Percentiles rank a stretch among this genome's conserved stretches.
These are phyloP conservation scores for Pulicaria dysenterica DNA, from an alignment of 129 eudicot genomes.

Conservation along the genomic window DNA sequence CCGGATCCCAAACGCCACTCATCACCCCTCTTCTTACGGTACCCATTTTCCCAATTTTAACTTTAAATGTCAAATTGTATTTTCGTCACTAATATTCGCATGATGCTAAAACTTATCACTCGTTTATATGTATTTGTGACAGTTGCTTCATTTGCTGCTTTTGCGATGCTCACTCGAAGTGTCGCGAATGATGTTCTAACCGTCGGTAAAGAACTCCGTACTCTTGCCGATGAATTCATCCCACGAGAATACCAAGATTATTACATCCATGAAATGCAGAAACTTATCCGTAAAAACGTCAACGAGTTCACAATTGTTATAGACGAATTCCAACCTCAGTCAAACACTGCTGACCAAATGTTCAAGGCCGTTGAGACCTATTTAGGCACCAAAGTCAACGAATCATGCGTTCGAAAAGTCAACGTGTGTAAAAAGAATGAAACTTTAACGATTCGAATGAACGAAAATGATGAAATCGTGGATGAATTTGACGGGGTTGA, in stretches of 20 bases:
- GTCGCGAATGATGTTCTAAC: conserved; percentile 39
- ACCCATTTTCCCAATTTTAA: not conserved
- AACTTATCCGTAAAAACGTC: conserved; percentile 24
- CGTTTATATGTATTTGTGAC: conserved; percentile 10
- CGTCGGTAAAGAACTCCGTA: conserved; percentile 42
- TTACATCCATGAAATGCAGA: conserved; percentile 38
- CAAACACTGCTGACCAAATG: conserved; percentile 25
- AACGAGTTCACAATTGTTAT: conserved; percentile 40
- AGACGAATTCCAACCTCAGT: conserved; percentile 44
- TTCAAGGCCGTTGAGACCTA: conserved; percentile 43
- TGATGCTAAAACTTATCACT: not conserved
- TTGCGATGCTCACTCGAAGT: conserved; percentile 45
- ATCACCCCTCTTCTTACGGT: conserved; percentile 39
- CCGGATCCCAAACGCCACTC: conserved; percentile 30
- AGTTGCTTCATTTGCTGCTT: conserved; percentile 53
- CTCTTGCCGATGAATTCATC: conserved; percentile 44
- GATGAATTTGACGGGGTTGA: conserved; percentile 37
- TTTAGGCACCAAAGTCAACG: conserved; percentile 41
- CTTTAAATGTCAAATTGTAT: not conserved
- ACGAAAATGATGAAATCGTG: conserved; percentile 36
- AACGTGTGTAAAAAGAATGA: conserved; percentile 40
- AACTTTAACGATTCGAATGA: conserved; percentile 29
- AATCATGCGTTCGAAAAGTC: conserved; percentile 32
- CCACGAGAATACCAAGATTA: conserved; percentile 39
- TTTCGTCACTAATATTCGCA: not conserved